phyloP scores from a whole-genome alignment of 2,329 filamentous ascomycete genomes.

The Magnaporthiopsis rhizophila region DNA sequence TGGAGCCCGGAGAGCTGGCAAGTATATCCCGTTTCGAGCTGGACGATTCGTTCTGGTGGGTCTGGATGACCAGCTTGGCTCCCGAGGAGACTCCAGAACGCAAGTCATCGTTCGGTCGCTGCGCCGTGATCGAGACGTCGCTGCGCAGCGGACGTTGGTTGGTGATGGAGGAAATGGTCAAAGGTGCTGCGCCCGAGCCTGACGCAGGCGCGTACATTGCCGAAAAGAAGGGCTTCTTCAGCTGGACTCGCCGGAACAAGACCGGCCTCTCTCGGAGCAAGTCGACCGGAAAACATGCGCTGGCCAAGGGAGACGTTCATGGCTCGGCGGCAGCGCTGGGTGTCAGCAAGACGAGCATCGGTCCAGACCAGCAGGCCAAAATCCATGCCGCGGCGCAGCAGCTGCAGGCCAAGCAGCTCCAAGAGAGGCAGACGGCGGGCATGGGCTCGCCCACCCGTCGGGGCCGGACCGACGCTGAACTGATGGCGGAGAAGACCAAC shows the following conservation, averaged over 20 bases:
- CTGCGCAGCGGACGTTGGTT: slow-evolving; percentile 82
- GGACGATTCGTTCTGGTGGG: slow-evolving; percentile 98
- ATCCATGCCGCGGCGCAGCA: slow-evolving; percentile 87
- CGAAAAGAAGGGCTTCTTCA: slow-evolving; percentile 92
- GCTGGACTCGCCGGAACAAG: slow-evolving; percentile 67
- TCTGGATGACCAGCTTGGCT: slow-evolving; percentile 96
- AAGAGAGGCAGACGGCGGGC: slow-evolving; percentile 39
- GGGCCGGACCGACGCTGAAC: slow-evolving; percentile 45
- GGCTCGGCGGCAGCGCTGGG: slow-evolving; percentile 29
- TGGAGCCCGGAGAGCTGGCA: slow-evolving; percentile 89
- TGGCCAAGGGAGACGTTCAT: slow-evolving; percentile 34
- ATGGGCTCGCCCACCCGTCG: slow-evolving; percentile 34
- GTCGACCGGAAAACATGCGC: slow-evolving; percentile 55
- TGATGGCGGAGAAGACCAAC: slow-evolving; percentile 66
- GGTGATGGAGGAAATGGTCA: slow-evolving; percentile 92
- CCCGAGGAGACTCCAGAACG: slow-evolving; percentile 78
- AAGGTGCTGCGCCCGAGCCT: slow-evolving; percentile 80
- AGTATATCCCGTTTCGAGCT: slow-evolving; percentile 81
- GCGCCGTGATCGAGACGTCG: slow-evolving; percentile 81
- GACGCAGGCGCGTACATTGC: slow-evolving; percentile 83
- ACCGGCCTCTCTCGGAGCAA: slow-evolving; percentile 55
- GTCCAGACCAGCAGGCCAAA: slow-evolving; percentile 82
- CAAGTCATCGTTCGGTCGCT: slow-evolving; percentile 90
- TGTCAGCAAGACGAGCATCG: slow-evolving; percentile 74
- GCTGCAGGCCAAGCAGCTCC: slow-evolving; percentile 64